Base-by-base conservation (phyloP, 352 stramenopile species). In the Globisporangium apiculatum region DNA sequence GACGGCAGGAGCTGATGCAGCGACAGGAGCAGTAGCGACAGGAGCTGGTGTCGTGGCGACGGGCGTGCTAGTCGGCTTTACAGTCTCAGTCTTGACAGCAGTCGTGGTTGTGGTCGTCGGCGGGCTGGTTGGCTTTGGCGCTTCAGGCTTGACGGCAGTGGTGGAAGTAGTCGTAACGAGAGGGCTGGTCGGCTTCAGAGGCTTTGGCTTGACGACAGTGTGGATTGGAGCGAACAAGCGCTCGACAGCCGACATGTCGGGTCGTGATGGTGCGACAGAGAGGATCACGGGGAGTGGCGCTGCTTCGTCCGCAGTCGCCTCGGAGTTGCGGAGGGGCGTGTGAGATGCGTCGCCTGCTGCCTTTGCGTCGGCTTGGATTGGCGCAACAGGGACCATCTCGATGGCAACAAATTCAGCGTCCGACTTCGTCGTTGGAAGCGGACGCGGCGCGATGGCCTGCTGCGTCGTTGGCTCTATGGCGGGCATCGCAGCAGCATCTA, bases 271-370 rank as follows among this genome's bases (percentile, higher is more conserved):
- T 49, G 45, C 45, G 14, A 49, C 45, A 7, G 17, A 5, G 4
- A 12, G 7, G 45, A 35, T 4, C 17, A 12, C 15, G 45, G 17
- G 15, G 14, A 31, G 7, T 4, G 45, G 45, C 45, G 45, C 45
- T 49, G 45, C 45, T 49, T n/a, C 45, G 14, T 49, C 24, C 45
- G 45, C 45, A 49, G 45, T 12, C 45, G 45, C 45, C 24, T 49
- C 7, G 24, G 24, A 31, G 24, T 31, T 31, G 24, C 24, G 24
- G 24, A 31, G 24, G 24, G 24, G 24, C 2, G 24, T 31, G 24
- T 31, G 24, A 31, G 24, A 31, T 31, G 24, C 24, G 24, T 31
- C 24, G 24, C 24, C 24, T 31, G 24, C 24, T 3, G 24, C 24
- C 2, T 31, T 31, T 3, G 24, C 24, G 24, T 31, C 24, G 24